Conservation (phyloP, 2,329 filamentous ascomycete genomes). For the Ophiostoma triangulosporum region DNA sequence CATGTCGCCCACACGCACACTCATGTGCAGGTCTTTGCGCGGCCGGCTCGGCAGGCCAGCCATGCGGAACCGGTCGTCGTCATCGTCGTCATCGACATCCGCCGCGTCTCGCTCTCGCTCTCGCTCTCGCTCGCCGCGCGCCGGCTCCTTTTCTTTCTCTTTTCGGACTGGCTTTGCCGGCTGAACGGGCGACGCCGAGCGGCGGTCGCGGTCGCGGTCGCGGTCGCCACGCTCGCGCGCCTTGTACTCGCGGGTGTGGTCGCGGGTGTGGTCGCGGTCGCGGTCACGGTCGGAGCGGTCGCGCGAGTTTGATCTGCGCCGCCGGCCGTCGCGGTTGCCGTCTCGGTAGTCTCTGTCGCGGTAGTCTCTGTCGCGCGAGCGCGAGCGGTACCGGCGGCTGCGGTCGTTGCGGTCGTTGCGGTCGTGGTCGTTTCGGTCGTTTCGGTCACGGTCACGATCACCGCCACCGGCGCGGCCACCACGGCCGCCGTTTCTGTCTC, state of each 20-base stretch:
- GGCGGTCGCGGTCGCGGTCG: neutral
- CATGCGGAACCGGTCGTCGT: neutral
- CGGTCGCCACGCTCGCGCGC: neutral
- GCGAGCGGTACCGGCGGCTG: constrained; percentile 10
- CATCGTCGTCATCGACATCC: neutral
- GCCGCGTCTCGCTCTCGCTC: too few species aligned
- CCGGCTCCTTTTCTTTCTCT: neutral
- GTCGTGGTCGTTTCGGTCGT: too few species aligned
- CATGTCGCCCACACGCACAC: neutral
- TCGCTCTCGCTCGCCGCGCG: too few species aligned
- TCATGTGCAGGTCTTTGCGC: neutral
- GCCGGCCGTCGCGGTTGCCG: neutral
- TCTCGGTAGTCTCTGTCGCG: neutral
- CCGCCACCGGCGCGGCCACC: too few species aligned
- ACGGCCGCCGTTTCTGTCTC: constrained; percentile 5
- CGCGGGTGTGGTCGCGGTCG: too few species aligned
- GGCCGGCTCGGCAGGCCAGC: neutral
- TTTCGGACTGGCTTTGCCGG: neutral
- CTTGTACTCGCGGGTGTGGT: neutral
- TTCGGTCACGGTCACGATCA: constrained; percentile 7
- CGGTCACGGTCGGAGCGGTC: neutral
- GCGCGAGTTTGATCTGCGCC: neutral
- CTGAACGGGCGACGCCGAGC: neutral
- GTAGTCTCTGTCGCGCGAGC: constrained; percentile 9
- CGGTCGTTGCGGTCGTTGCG: neutral